Conservation (phyloP, 495 filamentous ascomycete species). For the Xylaria cubensis region DNA sequence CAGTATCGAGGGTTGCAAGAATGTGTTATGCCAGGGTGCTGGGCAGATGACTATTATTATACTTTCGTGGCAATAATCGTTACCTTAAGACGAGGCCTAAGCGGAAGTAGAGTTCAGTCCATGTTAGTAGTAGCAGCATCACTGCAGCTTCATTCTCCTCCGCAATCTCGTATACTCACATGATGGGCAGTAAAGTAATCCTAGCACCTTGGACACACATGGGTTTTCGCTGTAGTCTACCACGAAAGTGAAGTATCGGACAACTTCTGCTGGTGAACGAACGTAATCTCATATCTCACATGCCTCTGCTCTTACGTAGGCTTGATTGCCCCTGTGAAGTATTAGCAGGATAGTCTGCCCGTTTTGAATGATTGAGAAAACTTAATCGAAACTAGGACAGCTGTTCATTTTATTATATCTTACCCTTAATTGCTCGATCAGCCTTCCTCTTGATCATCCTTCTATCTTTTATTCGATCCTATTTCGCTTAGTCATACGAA, state of each 20-base stretch:
- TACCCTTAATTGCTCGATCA: neutral
- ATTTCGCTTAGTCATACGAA: neutral
- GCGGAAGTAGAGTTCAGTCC: neutral
- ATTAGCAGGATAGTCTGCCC: neutral
- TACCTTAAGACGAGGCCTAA: neutral
- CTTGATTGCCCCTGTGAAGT: neutral
- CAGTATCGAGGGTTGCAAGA: neutral
- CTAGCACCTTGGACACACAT: neutral
- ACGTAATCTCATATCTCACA: neutral
- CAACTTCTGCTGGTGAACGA: neutral
- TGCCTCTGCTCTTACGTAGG: neutral
- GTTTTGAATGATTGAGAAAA: neutral
- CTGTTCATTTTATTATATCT: neutral
- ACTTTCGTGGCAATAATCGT: neutral
- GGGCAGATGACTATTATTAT: neutral
- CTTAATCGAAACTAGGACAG: neutral
- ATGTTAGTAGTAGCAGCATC: neutral
- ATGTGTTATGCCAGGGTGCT: neutral
- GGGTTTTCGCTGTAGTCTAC: neutral
- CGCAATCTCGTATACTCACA: neutral
- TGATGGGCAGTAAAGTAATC: neutral
- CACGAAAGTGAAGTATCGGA: neutral
- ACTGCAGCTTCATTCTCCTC: neutral
- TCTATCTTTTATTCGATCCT: neutral
- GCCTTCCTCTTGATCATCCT: neutral